Evolutionary conservation across 176 grass and related monocot species (phyloP).

Genomic region (Puya raimondii): DNA sequence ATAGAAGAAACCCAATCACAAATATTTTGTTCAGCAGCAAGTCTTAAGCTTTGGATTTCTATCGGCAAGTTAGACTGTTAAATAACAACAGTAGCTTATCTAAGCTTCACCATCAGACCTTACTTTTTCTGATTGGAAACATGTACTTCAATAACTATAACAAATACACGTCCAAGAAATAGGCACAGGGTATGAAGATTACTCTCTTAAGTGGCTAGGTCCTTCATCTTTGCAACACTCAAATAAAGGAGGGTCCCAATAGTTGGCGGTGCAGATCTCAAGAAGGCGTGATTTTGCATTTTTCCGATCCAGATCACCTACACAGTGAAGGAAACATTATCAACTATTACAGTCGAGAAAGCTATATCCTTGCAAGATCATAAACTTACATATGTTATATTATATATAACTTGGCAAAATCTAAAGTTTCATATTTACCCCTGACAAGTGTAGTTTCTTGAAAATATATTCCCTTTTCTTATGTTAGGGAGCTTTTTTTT

Average conservation of each 20-base stretch:
- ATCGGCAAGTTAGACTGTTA: too few species aligned
- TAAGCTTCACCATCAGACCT: too few species aligned
- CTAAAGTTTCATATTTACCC: too few species aligned
- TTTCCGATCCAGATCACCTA: constrained; percentile 52
- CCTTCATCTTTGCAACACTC: constrained; percentile 69
- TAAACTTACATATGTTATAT: not conserved
- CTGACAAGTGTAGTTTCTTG: too few species aligned
- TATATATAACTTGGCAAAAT: constrained; percentile 14
- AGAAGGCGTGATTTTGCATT: constrained; percentile 55
- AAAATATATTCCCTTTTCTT: too few species aligned
- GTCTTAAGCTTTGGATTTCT: too few species aligned
- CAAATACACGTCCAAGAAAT: not conserved
- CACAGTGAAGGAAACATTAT: constrained; percentile 8
- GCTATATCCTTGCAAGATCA: not conserved
- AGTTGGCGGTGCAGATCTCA: constrained; percentile 64
- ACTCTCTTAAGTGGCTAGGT: constrained; percentile 56
- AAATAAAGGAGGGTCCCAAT: constrained; percentile 63
- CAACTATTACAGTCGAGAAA: not conserved
- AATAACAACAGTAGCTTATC: not conserved
- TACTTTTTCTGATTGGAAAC: not conserved
- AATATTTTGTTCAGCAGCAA: too few species aligned
- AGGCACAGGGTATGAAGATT: constrained; percentile 24
- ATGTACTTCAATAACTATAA: not conserved
- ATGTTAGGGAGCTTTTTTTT: too few species aligned
- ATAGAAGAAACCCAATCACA: too few species aligned